phyloP scores from a whole-genome alignment of 169 alveolate species.

The Hepatocystis sp. region DNA sequence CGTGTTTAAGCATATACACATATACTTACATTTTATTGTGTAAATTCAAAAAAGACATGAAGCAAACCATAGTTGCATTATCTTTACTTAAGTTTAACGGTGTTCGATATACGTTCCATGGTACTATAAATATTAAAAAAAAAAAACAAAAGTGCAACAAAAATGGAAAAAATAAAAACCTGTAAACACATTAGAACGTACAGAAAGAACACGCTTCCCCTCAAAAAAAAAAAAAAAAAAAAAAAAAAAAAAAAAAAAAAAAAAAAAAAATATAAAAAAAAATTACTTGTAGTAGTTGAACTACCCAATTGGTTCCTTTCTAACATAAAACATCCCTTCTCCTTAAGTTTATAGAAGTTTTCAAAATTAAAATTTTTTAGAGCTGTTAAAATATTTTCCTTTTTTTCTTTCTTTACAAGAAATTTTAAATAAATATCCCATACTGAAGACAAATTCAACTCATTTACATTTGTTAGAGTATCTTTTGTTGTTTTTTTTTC shows the following conservation, averaged over 20 bases:
- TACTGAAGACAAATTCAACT: constrained; percentile 11
- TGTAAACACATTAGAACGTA: too few species aligned
- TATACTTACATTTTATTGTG: constrained; percentile 40
- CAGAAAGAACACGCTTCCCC: too few species aligned
- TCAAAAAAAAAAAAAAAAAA: too few species aligned
- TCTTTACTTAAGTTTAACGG: constrained; percentile 63
- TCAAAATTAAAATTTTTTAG: constrained; percentile 40
- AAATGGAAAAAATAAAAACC: too few species aligned
- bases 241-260: constrained; percentile 3
- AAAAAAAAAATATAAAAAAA: too few species aligned
- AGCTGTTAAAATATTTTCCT: constrained; percentile 30
- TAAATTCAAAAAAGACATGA: constrained; percentile 37
- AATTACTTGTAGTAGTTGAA: constrained; percentile 11
- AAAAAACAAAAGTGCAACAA: too few species aligned
- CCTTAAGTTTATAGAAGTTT: constrained; percentile 17
- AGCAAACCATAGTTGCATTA: constrained; percentile 63
- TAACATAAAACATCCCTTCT: constrained; percentile 26
- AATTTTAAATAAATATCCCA: constrained; percentile 52
- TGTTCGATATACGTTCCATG: constrained; percentile 58
- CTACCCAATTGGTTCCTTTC: constrained; percentile 9
- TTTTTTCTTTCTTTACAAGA: constrained; percentile 41
- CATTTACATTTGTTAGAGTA: constrained; percentile 9
- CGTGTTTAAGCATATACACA: background rate
- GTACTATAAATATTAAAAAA: constrained; percentile 6
- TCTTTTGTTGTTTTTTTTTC: constrained; percentile 14